Conservation (phyloP, 176 grass and related monocot genomes). For the Carex parvula region DNA sequence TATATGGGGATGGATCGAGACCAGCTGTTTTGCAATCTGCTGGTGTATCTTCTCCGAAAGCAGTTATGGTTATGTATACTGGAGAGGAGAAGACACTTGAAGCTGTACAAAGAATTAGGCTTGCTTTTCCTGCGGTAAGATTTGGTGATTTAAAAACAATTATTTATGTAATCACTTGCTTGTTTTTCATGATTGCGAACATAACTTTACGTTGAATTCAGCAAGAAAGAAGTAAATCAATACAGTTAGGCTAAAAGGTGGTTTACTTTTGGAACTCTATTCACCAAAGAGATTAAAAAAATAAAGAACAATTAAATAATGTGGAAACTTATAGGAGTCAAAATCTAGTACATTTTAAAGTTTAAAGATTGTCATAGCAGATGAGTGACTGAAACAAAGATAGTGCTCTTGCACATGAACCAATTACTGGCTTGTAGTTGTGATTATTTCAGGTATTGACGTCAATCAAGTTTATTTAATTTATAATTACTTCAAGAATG, state of each 20-base stretch:
- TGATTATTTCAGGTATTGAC: neutral
- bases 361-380: neutral
- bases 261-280: neutral
- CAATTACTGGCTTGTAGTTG: neutral
- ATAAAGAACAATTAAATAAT: neutral
- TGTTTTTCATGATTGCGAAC: neutral
- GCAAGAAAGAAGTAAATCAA: neutral
- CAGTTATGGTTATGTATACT: slow-evolving; percentile 92
- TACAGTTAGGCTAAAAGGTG: neutral
- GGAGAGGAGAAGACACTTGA: slow-evolving; percentile 64
- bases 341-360: neutral
- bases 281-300: neutral
- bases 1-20: slow-evolving; percentile 89
- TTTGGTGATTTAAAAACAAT: neutral
- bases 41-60: slow-evolving; percentile 92
- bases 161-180: slow-evolving; percentile 1
- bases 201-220: neutral
- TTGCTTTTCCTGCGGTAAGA: slow-evolving; percentile 88
- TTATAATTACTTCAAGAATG: neutral
- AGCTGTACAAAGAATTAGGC: slow-evolving; percentile 77
- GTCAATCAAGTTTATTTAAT: neutral
- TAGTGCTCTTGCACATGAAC: neutral
- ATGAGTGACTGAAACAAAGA: neutral
- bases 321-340: neutral
- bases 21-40: slow-evolving; percentile 94